Percentiles rank a stretch among this genome's conserved stretches.
Conservation (phyloP, 768 basidiomycete genomes). For the Mycena filopes region DNA sequence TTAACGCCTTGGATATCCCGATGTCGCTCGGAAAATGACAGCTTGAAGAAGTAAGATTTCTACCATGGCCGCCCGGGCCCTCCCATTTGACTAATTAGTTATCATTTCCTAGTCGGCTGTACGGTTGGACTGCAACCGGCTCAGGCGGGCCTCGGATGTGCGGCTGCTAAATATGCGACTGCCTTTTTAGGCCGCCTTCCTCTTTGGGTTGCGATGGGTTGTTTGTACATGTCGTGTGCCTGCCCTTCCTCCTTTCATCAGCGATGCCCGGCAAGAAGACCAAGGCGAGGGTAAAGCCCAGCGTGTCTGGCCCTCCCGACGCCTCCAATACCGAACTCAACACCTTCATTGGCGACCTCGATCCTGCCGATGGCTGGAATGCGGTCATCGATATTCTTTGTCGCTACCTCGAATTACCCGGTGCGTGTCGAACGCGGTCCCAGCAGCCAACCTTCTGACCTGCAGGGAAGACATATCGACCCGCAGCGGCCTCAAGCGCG, state of each 20-base stretch:
- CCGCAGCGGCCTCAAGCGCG: constrained; percentile 69
- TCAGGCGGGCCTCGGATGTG: no score
- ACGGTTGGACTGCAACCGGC: no score
- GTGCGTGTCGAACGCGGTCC: constrained; percentile 42
- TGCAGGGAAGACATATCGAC: constrained; percentile 58
- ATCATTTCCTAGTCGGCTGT: no score
- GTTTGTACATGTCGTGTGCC: not conserved
- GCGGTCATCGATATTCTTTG: constrained; percentile 59
- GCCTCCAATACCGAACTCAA: constrained; percentile 26
- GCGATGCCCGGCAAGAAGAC: constrained; percentile 25
- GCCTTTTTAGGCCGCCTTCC: no score
- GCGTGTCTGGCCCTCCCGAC: not conserved
- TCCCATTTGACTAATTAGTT: no score
- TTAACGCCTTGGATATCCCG: no score
- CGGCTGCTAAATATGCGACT: no score
- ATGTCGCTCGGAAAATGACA: no score
- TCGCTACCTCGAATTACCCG: constrained; percentile 62
- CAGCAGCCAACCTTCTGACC: not conserved
- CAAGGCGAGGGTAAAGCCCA: constrained; percentile 27
- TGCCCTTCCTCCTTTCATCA: no score
- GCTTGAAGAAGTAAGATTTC: no score
- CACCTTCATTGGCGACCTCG: constrained; percentile 55
- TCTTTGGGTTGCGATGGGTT: constrained; percentile 14
- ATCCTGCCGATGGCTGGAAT: constrained; percentile 61
- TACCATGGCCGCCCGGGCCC: no score